Base-by-base conservation (phyloP, 1,139 yeast genomes). In the Tardiomyces depauwii region DNA sequence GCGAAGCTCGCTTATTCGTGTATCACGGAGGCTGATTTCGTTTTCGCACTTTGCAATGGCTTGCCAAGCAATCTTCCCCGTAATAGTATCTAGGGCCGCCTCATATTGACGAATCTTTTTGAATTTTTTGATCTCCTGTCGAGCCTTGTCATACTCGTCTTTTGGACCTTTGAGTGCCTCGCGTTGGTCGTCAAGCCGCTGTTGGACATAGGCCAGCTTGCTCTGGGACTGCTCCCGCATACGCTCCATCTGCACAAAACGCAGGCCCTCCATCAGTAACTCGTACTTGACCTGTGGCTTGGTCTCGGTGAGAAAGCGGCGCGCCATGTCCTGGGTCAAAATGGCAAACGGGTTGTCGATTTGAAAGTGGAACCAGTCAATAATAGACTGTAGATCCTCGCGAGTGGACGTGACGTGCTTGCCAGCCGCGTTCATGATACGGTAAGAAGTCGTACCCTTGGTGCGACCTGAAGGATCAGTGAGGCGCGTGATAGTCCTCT, bases 331-430 rank as follows among this genome's bases (percentile, higher is more conserved):
- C 62, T 93, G 99, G 0, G 95, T 86, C 45, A 93, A 70, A 56
- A 93, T 85, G 2, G 95, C 87, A 75, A 93, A 78, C 7, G 97
- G 97, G 57, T 93, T 93, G 55, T 83, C 93, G 18, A 91, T 82
- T 2, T 88, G 80, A 43, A 91, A 81, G 42, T 83, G 79, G 59
- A 83, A 87, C 51, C 73, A 76, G 52, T 77, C 78, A 40, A 88
- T 65, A 10, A 91, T 81, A 12, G 75, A 76, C 52, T 80, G 87
- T 36, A 91, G 65, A 7, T 79, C 83, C 12, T 74, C 68, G 50
- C 80, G 82, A 55, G 80, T 83, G 10, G 69, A 71, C 2, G 87
- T 77, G 0, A 85, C 63, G 1, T 70, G 71, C 49, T 69, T 74
- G 2, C 82, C 81, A 3, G 53, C 56, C 40, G 66, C 76, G 39